Percentiles rank a stretch among this genome's conserved stretches.
These are phyloP conservation scores for Lophium mytilinum DNA, from an alignment of 495 filamentous ascomycete species.

Conservation along the genomic window DNA sequence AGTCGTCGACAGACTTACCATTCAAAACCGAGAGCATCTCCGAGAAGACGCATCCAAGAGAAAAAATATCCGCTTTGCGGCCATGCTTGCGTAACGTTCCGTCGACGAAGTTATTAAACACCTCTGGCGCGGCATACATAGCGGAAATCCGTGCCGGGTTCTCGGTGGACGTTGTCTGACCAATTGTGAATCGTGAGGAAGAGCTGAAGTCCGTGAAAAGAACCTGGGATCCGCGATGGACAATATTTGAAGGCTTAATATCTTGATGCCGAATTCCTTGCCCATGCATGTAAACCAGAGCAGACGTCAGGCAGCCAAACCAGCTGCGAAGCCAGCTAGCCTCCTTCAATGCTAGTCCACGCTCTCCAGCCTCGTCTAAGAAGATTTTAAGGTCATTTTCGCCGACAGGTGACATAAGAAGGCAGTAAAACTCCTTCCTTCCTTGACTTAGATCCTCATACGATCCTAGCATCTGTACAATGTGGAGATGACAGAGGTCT, in stretches of 20 bases:
- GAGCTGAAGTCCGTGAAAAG: constrained; percentile 1
- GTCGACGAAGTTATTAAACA: background rate
- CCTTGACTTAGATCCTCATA: background rate
- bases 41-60: background rate
- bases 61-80: background rate
- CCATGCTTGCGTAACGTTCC: background rate
- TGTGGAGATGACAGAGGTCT: constrained; percentile 2
- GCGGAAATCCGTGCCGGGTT: background rate
- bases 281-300: background rate
- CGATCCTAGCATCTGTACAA: constrained; percentile 6
- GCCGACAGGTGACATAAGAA: constrained; percentile 8
- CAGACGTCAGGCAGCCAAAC: background rate
- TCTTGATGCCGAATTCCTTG: background rate
- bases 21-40: background rate
- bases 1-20: background rate
- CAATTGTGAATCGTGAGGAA: background rate
- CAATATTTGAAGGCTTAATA: background rate
- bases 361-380: constrained; percentile 3
- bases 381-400: constrained; percentile 6
- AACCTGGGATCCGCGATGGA: background rate
- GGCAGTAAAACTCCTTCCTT: constrained; percentile 2
- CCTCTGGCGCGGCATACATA: constrained; percentile 1
- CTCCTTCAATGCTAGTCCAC: background rate
- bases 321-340: background rate
- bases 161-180: background rate